Conservation (phyloP, 1,284 basidiomycete species). For the Ganoderma lucidum region DNA sequence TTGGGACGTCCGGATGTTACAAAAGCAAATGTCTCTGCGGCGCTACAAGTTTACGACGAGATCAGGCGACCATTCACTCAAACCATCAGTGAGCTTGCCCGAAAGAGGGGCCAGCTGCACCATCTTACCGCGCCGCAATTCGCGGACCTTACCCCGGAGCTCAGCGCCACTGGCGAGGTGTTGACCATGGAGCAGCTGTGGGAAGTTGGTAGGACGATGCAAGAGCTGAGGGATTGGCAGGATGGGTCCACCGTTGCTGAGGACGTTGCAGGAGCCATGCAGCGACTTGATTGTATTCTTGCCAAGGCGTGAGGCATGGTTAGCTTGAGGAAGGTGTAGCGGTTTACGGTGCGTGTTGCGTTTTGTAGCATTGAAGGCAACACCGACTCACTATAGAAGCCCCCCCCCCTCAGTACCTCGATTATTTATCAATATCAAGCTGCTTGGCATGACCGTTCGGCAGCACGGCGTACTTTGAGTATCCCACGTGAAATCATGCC, state of each 20-base stretch:
- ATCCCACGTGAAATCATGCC: neutral
- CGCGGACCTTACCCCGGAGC: constrained; percentile 11
- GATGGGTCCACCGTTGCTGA: constrained; percentile 5
- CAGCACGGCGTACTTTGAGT: neutral
- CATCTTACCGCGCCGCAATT: constrained; percentile 16
- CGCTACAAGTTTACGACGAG: constrained; percentile 21
- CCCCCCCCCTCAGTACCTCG: too few relatives aligned
- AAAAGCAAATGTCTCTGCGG: neutral
- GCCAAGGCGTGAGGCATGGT: neutral
- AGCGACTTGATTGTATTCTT: constrained; percentile 6
- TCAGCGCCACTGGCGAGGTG: constrained; percentile 8
- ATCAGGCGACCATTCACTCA: constrained; percentile 19
- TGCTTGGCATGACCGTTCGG: neutral
- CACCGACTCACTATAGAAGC: neutral
- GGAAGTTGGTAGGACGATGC: constrained; percentile 7
- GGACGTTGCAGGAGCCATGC: constrained; percentile 16
- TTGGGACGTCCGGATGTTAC: constrained; percentile 11
- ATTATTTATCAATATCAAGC: neutral
- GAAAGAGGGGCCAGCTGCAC: constrained; percentile 20
- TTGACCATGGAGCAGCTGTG: constrained; percentile 12
- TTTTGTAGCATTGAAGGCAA: neutral
- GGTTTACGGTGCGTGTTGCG: neutral
- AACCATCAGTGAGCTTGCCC: constrained; percentile 11
- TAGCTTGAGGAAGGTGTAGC: neutral
- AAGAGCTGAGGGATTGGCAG: constrained; percentile 21